phyloP scores from a whole-genome alignment of 805 yeast genomes.

The Pichia nanzhaoensis region DNA sequence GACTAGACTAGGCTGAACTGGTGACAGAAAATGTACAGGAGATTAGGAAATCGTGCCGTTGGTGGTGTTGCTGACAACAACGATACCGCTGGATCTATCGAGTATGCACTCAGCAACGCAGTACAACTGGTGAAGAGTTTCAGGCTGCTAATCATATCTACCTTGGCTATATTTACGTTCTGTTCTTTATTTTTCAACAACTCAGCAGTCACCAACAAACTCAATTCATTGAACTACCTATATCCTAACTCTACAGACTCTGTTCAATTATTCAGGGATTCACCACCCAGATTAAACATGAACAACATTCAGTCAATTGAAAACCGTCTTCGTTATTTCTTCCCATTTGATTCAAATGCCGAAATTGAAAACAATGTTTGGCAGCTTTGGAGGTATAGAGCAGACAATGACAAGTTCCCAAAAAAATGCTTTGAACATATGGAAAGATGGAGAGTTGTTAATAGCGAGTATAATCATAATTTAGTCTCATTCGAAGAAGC shows the following conservation, averaged over 20 bases:
- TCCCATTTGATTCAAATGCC: conserved; percentile 20
- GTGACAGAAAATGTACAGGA: conserved; percentile 5
- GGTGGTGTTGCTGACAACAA: neutral
- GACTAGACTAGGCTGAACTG: no score
- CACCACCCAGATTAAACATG: conserved; percentile 19
- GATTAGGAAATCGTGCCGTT: conserved; percentile 5
- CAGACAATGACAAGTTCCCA: conserved; percentile 27
- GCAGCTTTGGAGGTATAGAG: conserved; percentile 24
- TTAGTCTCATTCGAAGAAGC: conserved; percentile 26
- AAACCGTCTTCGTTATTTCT: conserved; percentile 19
- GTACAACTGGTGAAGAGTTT: neutral
- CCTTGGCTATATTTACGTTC: neutral
- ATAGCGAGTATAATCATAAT: conserved; percentile 28
- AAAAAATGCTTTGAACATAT: conserved; percentile 25
- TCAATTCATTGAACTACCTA: conserved; percentile 1
- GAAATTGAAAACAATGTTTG: conserved; percentile 28
- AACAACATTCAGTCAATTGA: conserved; percentile 24
- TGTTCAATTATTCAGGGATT: conserved; percentile 5
- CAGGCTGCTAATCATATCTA: conserved; percentile 1
- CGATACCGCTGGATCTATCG: neutral
- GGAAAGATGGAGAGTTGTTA: conserved; percentile 30
- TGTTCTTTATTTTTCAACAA: conserved; percentile 1
- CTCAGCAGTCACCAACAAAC: neutral
- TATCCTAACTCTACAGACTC: conserved; percentile 9
- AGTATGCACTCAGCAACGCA: neutral